These are phyloP conservation scores for Candida pseudoglaebosa DNA, from an alignment of 805 yeast genomes.

Conservation along the genomic window DNA sequence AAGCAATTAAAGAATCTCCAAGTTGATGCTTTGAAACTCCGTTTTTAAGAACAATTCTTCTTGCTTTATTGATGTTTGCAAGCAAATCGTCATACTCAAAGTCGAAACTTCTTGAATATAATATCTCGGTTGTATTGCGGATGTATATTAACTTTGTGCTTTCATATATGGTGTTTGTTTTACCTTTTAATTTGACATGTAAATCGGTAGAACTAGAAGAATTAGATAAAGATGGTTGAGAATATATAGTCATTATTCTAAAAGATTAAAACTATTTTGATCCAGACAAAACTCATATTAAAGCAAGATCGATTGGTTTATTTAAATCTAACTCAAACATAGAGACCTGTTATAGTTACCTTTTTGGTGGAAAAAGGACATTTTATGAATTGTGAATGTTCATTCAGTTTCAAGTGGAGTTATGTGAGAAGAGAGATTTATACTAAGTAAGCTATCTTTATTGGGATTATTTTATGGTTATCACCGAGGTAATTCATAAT, in stretches of 20 bases:
- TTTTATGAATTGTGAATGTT: too few species aligned
- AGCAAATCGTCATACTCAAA: conserved; percentile 1
- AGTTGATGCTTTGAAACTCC: not conserved
- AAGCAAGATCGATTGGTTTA: not conserved
- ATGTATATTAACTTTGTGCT: conserved; percentile 24
- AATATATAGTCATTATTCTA: conserved; percentile 3
- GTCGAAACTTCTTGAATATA: conserved; percentile 10
- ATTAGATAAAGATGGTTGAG: not conserved
- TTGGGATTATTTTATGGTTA: not conserved
- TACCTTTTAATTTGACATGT: not conserved
- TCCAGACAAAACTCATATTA: not conserved
- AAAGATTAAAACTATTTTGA: not conserved
- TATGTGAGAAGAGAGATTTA: not conserved
- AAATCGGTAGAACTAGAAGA: not conserved
- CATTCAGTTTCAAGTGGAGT: not conserved
- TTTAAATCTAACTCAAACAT: not conserved
- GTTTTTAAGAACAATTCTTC: conserved; percentile 1
- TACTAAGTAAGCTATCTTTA: not conserved
- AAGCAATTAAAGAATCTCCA: conserved; percentile 9
- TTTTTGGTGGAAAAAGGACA: too few species aligned
- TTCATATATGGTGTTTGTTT: conserved; percentile 22
- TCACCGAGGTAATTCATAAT: too few species aligned
- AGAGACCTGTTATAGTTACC: not conserved
- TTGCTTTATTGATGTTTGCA: not conserved
- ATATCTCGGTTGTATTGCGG: conserved; percentile 15